phyloP scores from a whole-genome alignment of 106 monocot genomes.

The Acorus gramineus region DNA sequence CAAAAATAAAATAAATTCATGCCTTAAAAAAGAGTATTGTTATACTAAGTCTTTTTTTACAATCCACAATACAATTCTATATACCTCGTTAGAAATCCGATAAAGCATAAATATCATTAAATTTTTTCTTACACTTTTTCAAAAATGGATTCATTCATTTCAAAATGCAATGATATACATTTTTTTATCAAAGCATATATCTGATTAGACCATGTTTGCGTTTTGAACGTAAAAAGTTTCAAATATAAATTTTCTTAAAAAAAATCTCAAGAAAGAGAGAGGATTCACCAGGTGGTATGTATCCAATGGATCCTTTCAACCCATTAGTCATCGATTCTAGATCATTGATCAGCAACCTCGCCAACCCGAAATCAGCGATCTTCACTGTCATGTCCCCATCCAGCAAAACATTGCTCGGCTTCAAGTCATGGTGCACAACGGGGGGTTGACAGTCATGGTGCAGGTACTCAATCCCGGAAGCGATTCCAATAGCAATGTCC shows the following conservation, averaged over 20 bases:
- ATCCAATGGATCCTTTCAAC: conserved; percentile 33
- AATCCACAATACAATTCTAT: no score
- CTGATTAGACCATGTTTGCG: no score
- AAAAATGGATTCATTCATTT: neutral
- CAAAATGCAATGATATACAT: no score
- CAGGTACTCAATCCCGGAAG: conserved; percentile 27
- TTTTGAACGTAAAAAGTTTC: no score
- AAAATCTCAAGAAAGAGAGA: neutral
- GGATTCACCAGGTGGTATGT: conserved; percentile 31
- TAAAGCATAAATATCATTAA: no score
- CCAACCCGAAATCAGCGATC: conserved; percentile 27
- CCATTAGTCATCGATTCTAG: conserved; percentile 6
- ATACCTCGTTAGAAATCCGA: no score
- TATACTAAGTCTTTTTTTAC: no score
- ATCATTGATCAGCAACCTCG: conserved; percentile 15
- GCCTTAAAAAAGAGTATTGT: no score
- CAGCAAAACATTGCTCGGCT: conserved; percentile 32
- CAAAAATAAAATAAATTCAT: no score
- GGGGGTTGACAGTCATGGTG: conserved; percentile 18
- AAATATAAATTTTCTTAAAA: neutral
- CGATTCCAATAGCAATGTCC: conserved; percentile 23
- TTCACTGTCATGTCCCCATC: conserved; percentile 26
- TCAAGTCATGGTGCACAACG: conserved; percentile 36
- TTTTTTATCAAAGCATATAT: neutral
- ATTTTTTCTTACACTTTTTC: neutral